Evolutionary conservation across 2,329 filamentous ascomycete genomes (phyloP), one percentile per base, ranked within the genome.

Genomic region (Escovopsis sp.): DNA sequence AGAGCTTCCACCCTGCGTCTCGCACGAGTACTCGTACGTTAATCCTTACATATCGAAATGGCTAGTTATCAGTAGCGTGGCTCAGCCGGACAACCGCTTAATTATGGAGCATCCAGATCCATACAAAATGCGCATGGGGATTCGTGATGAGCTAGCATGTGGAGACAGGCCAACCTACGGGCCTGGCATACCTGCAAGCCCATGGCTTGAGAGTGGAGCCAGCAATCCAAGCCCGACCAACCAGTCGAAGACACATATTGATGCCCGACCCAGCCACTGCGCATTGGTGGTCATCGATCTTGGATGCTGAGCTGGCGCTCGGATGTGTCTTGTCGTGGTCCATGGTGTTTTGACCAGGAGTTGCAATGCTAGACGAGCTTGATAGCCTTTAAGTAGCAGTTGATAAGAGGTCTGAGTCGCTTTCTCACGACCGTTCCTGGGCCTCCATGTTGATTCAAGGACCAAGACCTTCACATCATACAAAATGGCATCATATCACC

Each of bases 171-270:
- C 34, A 14, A 20, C 13, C 34, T 10, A 20, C 20, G 15, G 34
- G 27, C 14, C 29, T 24, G 27, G 13, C 27, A 33, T 39, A 10
- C 27, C 37, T 33, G 37, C 29, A 33, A 27, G 36, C 36, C n/a
- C n/a, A 39, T 24, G 24, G 14, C 14, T 39, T 24, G 27, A 30
- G 37, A 39, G 37, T 20, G 27, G 20, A 20, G 24, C 8, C 15
- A 11, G 35, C 9, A 8, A 38, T 9, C 36, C 25, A 24, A 33
- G 31, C 27, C 24, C 29, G 33, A 33, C 37, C 37, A 39, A 39
- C 30, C 37, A 39, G 6, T 24, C 15, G 27, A 33, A 39, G 37
- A 31, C 37, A 39, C 37, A 39, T 39, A 33, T 39, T 39, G 37
- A 33, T 29, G 24, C 27, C 37, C 29, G 24, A 39, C 31, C 30